phyloP scores from a whole-genome alignment of 108 stramenopile species.

The Cyclotella atomus region DNA sequence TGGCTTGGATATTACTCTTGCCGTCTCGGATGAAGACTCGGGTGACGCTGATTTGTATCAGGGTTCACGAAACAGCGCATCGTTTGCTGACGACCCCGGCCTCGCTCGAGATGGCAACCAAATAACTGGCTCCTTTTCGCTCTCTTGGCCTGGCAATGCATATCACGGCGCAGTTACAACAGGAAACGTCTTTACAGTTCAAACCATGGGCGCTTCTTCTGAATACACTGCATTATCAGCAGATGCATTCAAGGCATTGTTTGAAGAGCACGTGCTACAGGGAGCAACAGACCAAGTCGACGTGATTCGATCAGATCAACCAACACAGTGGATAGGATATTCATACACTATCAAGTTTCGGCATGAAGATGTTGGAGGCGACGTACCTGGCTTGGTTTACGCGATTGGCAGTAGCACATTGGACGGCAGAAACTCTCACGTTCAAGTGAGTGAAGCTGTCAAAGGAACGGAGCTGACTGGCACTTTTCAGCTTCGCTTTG shows the following conservation, averaged over 20 bases:
- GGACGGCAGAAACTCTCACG: slow-evolving; percentile 30
- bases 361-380: slow-evolving; percentile 66
- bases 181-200: slow-evolving; percentile 42
- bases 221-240: slow-evolving; percentile 61
- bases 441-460: slow-evolving; percentile 32
- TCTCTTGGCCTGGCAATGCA: slow-evolving; percentile 50
- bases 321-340: slow-evolving; percentile 64
- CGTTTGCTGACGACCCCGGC: slow-evolving; percentile 47
- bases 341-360: slow-evolving; percentile 65
- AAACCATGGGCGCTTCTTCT: slow-evolving; percentile 42
- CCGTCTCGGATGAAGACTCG: slow-evolving; percentile 49
- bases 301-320: slow-evolving; percentile 54
- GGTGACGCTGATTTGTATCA: slow-evolving; percentile 51
- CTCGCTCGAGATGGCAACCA: slow-evolving; percentile 77
- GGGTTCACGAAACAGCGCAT: slow-evolving; percentile 33
- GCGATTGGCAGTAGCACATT: slow-evolving; percentile 23
- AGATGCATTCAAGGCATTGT: slow-evolving; percentile 50
- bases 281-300: slow-evolving; percentile 36
- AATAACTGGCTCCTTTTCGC: slow-evolving; percentile 70
- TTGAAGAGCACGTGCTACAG: slow-evolving; percentile 54
- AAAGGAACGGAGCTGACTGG: slow-evolving; percentile 66
- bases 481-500: slow-evolving; percentile 77
- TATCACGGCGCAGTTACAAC: slow-evolving; percentile 39
- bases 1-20: slow-evolving; percentile 30
- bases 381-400: slow-evolving; percentile 49